Evolutionary conservation across 306 rosid species (phyloP).

Genomic region (Casuarina equisetifolia): DNA sequence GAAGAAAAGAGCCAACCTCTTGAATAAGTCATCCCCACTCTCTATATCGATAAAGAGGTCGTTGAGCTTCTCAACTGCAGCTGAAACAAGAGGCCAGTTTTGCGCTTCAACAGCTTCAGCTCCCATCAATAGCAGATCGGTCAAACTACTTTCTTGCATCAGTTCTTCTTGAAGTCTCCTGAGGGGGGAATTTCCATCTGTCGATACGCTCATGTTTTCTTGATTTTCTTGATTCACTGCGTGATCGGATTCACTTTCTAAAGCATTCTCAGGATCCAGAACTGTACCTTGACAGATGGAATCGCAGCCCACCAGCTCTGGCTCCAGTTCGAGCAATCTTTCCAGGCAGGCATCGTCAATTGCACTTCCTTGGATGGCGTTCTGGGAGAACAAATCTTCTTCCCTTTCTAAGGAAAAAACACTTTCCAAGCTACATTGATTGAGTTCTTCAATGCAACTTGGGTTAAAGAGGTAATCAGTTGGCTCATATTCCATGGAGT

Average conservation of each 20-base stretch:
- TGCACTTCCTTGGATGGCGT: slow-evolving; percentile 23
- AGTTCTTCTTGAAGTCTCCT: slow-evolving; percentile 54
- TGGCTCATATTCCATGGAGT: slow-evolving; percentile 36
- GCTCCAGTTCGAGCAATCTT: slow-evolving; percentile 32
- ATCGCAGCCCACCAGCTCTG: slow-evolving; percentile 24
- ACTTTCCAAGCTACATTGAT: slow-evolving; percentile 34
- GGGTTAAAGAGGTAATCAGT: slow-evolving; percentile 31
- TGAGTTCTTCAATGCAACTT: slow-evolving; percentile 27
- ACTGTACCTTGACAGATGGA: slow-evolving; percentile 14
- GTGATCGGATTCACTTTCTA: slow-evolving; percentile 9
- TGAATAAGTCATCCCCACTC: slow-evolving; percentile 41
- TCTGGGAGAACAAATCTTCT: slow-evolving; percentile 25
- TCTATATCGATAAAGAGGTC: slow-evolving; percentile 16
- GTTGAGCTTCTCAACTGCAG: slow-evolving; percentile 42
- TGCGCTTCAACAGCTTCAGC: slow-evolving; percentile 74
- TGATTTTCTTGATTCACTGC: not conserved
- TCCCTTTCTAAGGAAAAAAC: slow-evolving; percentile 29
- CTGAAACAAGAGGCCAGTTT: slow-evolving; percentile 43
- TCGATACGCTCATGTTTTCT: slow-evolving; percentile 23
- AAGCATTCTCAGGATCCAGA: slow-evolving; percentile 7
- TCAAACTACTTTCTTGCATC: slow-evolving; percentile 59
- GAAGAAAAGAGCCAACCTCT: slow-evolving; percentile 55
- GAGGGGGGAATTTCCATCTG: slow-evolving; percentile 24
- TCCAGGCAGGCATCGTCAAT: slow-evolving; percentile 33
- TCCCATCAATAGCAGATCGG: slow-evolving; percentile 59